These are phyloP conservation scores for Meyerozyma elateridarum DNA, from an alignment of 1,139 yeast genomes.

Conservation along the genomic window DNA sequence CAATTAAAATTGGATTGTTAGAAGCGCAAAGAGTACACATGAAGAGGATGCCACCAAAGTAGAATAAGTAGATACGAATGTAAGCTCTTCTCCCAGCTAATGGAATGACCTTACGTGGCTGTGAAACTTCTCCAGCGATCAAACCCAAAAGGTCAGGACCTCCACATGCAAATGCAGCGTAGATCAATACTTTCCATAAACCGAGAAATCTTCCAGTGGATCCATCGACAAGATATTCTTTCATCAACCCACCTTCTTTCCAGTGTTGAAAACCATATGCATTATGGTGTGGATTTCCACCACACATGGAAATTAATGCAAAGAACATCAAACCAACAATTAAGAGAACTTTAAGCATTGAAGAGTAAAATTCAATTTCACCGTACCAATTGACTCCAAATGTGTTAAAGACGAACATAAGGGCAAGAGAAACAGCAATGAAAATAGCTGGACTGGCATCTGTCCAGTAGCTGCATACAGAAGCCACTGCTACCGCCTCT, in stretches of 20 bases:
- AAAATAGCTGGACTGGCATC: conserved; percentile 34
- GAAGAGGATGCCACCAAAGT: conserved; percentile 36
- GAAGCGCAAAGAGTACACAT: conserved; percentile 33
- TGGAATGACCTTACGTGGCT: conserved; percentile 31
- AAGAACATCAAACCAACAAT: conserved; percentile 39
- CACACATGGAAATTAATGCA: conserved; percentile 36
- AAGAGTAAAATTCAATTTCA: conserved; percentile 33
- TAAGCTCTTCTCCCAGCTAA: conserved; percentile 33
- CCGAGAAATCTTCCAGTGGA: conserved; percentile 34
- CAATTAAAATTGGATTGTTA: conserved; percentile 25
- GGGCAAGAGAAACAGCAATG: conserved; percentile 27
- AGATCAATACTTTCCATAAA: conserved; percentile 30
- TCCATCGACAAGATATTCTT: conserved; percentile 27
- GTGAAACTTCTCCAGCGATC: conserved; percentile 29
- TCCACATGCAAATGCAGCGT: conserved; percentile 39
- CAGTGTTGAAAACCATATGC: conserved; percentile 37
- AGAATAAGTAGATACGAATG: conserved; percentile 30
- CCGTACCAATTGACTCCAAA: conserved; percentile 38
- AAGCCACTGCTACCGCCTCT: conserved; percentile 34
- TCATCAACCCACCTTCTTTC: conserved; percentile 32
- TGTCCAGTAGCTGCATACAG: conserved; percentile 36
- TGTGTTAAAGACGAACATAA: conserved; percentile 27
- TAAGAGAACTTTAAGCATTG: conserved; percentile 34
- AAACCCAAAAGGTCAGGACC: conserved; percentile 39
- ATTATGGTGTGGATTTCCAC: conserved; percentile 31